Conservation (phyloP, 2,329 filamentous ascomycete genomes). For the Pseudocercospora fuligena region DNA sequence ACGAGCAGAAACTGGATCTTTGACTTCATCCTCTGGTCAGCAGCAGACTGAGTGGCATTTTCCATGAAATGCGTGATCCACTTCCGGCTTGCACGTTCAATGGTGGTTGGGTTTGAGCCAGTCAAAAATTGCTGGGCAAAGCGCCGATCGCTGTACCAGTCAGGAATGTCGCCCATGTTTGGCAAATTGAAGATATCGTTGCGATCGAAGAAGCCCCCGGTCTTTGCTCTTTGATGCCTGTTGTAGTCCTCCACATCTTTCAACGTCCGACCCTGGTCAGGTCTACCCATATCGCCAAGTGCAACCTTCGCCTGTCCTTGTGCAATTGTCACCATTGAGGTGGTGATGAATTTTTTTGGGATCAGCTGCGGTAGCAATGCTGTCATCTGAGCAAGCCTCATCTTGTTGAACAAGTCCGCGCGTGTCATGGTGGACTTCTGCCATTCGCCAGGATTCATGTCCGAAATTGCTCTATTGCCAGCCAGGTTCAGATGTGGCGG, state of each 20-base stretch:
- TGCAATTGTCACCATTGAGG: background rate
- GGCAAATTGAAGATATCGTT: slow-evolving; percentile 37
- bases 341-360: slow-evolving; percentile 29
- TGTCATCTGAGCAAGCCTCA: slow-evolving; percentile 33
- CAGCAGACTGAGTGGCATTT: slow-evolving; percentile 35
- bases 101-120: slow-evolving; percentile 51
- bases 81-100: slow-evolving; percentile 40
- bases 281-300: slow-evolving; percentile 25
- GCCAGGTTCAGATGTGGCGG: slow-evolving; percentile 39
- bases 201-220: slow-evolving; percentile 17
- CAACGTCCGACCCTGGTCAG: slow-evolving; percentile 22
- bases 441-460: slow-evolving; percentile 23
- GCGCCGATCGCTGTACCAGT: slow-evolving; percentile 52
- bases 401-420: slow-evolving; percentile 36
- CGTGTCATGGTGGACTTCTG: slow-evolving; percentile 19
- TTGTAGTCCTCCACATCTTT: slow-evolving; percentile 25
- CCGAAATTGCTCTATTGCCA: slow-evolving; percentile 31
- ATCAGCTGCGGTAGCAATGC: slow-evolving; percentile 32
- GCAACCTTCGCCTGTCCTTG: slow-evolving; percentile 15
- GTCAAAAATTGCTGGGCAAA: slow-evolving; percentile 50
- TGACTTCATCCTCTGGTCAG: slow-evolving; percentile 40
- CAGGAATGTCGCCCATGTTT: slow-evolving; percentile 40
- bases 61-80: slow-evolving; percentile 45
- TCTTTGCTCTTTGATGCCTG: slow-evolving; percentile 18
- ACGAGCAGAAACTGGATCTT: slow-evolving; percentile 40